A percentile compares a stretch with the other conserved stretches of the same genome.
These are phyloP conservation scores for Paxillus involutus DNA, from an alignment of 768 basidiomycete species.

Conservation along the genomic window DNA sequence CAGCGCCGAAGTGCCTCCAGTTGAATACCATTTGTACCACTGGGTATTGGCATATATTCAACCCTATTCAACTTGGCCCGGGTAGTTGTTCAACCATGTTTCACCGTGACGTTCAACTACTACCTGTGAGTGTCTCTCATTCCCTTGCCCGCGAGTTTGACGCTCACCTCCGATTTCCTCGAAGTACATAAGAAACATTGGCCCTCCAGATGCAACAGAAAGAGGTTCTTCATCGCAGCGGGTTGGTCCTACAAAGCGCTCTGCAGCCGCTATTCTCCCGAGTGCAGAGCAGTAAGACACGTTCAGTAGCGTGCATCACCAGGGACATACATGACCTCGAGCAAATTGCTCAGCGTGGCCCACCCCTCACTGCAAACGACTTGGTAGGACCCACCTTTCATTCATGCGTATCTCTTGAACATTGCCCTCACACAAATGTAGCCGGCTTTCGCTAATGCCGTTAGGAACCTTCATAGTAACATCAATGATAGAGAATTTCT, in stretches of 20 bases:
- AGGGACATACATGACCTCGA: constrained; percentile 28
- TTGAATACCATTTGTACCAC: no score
- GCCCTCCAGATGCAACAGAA: not conserved
- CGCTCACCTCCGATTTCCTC: no score
- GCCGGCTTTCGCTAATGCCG: constrained; percentile 51
- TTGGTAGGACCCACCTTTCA: constrained; percentile 22
- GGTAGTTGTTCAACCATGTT: no score
- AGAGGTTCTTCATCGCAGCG: not conserved
- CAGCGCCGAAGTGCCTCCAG: no score
- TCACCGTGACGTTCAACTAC: no score
- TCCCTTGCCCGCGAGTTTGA: no score
- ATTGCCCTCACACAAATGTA: constrained; percentile 16
- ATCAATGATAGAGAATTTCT: constrained; percentile 62
- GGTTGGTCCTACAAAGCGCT: constrained; percentile 1
- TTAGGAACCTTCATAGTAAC: constrained; percentile 40
- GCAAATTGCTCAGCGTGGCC: constrained; percentile 27
- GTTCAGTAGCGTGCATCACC: not conserved
- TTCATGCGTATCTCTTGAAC: not conserved
- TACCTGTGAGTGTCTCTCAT: no score
- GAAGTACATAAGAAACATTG: no score
- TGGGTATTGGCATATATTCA: no score
- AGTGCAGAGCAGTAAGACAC: constrained; percentile 1
- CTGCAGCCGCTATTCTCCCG: constrained; percentile 17
- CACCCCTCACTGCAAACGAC: constrained; percentile 22
- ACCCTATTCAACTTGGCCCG: no score